A percentile compares a stretch with the other conserved stretches of the same genome.
phyloP scores from a whole-genome alignment of 2,329 filamentous ascomycete genomes.

The Magnaporthiopsis rhizophila region DNA sequence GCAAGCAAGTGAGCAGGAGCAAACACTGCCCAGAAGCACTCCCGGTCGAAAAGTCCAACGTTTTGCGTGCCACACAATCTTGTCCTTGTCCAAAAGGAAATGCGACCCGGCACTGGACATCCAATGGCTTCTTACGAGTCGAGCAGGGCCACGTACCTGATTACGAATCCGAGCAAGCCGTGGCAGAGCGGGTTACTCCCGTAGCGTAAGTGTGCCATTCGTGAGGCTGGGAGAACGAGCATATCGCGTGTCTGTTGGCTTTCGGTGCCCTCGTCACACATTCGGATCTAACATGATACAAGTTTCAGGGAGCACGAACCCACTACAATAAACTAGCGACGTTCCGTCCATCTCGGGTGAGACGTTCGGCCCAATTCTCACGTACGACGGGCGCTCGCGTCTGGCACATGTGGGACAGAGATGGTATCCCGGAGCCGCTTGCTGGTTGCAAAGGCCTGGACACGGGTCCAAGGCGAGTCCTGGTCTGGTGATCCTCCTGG shows the following conservation, averaged over 20 bases:
- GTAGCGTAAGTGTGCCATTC: background rate
- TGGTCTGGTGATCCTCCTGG: background rate
- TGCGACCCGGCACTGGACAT: too few species aligned
- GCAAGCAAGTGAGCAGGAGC: too few species aligned
- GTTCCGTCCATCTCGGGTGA: background rate
- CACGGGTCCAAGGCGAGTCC: background rate
- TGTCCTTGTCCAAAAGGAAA: background rate
- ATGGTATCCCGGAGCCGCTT: background rate
- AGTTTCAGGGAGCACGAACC: background rate
- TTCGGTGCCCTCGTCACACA: background rate
- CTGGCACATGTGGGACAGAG: background rate
- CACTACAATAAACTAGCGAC: background rate
- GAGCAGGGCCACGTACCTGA: too few species aligned
- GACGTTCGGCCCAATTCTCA: background rate
- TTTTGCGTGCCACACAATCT: background rate
- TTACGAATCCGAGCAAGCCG: background rate
- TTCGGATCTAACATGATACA: background rate
- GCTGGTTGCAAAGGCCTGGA: background rate
- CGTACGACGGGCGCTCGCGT: background rate
- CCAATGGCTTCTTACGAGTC: background rate
- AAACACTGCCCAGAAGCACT: too few species aligned
- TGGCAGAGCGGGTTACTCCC: background rate
- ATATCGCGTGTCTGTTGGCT: background rate
- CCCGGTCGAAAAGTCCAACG: background rate
- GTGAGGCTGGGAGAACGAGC: background rate